Conservation (phyloP, 768 basidiomycete genomes). For the Suillus sp. region DNA sequence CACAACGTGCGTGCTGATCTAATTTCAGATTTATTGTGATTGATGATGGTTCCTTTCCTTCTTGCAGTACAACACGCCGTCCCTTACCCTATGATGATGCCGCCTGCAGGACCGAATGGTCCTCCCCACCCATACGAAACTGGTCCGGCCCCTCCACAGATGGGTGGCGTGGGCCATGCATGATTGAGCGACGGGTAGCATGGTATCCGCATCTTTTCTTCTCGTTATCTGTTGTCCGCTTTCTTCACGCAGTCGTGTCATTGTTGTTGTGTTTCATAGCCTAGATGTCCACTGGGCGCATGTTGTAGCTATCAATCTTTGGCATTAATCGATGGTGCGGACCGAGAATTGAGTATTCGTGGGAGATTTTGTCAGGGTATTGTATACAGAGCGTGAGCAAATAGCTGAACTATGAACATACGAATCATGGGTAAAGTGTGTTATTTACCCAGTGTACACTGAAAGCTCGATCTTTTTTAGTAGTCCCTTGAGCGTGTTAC, state of each 20-base stretch:
- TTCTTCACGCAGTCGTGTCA: conserved; percentile 7
- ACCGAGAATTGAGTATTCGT: not conserved
- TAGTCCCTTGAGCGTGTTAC: conserved; percentile 76
- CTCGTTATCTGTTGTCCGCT: conserved; percentile 7
- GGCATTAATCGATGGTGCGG: conserved; percentile 5
- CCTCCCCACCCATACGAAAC: conserved; percentile 77
- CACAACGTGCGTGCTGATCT: conserved; percentile 62
- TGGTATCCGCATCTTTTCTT: conserved; percentile 8
- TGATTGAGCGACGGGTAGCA: conserved; percentile 31
- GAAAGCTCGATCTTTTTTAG: conserved; percentile 80
- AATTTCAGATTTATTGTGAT: conserved; percentile 30
- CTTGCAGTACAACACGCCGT: conserved; percentile 79
- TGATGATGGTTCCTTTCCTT: conserved; percentile 15
- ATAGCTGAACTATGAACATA: not conserved
- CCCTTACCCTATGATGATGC: conserved; percentile 90
- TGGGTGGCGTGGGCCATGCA: conserved; percentile 72
- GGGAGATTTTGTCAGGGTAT: not conserved
- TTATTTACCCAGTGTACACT: conserved; percentile 34
- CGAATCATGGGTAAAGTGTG: not conserved
- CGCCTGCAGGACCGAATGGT: conserved; percentile 62
- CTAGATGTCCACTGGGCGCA: not conserved
- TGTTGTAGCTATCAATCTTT: conserved; percentile 10
- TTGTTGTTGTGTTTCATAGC: conserved; percentile 10
- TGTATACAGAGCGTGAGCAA: not conserved
- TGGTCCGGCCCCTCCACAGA: conserved; percentile 67